phyloP scores from a whole-genome alignment of 75 land plant species.

The Cunninghamia lanceolata region DNA sequence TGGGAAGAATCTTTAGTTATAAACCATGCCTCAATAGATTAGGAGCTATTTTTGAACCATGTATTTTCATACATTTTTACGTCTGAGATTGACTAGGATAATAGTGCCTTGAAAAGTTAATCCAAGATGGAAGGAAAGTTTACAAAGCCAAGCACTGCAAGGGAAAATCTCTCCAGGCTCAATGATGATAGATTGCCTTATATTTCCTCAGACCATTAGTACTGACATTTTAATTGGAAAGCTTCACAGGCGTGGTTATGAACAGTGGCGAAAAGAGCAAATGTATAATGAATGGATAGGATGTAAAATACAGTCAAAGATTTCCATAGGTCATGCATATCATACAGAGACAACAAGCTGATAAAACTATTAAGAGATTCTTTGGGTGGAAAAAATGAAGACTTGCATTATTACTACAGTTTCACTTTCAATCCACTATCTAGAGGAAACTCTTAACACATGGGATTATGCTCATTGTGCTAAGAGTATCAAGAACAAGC shows the following conservation, averaged over 20 bases:
- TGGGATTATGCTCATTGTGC: too few species aligned
- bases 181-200: constrained; percentile 85
- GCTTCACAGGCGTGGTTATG: constrained; percentile 55
- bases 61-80: constrained; percentile 67
- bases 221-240: constrained; percentile 84
- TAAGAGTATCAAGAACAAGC: too few species aligned
- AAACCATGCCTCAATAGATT: constrained; percentile 71
- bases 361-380: too few species aligned
- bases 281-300: constrained; percentile 71
- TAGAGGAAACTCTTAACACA: too few species aligned
- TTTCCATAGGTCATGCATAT: constrained; percentile 73
- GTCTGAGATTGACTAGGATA: constrained; percentile 57
- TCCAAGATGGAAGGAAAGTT: constrained; percentile 29
- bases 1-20: constrained; percentile 90
- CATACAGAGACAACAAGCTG: constrained; percentile 85
- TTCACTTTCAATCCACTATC: too few species aligned
- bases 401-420: too few species aligned
- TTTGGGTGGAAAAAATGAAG: too few species aligned
- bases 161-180: constrained; percentile 10
- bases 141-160: constrained; percentile 51
- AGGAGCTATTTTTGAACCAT: constrained; percentile 77
- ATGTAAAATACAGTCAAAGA: constrained; percentile 17
- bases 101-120: neutral
- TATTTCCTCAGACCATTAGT: constrained; percentile 53
- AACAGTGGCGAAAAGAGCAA: constrained; percentile 62